Evolutionary conservation across 2,329 filamentous ascomycete species (phyloP).

Genomic region (Fusarium pseudocircinatum): DNA sequence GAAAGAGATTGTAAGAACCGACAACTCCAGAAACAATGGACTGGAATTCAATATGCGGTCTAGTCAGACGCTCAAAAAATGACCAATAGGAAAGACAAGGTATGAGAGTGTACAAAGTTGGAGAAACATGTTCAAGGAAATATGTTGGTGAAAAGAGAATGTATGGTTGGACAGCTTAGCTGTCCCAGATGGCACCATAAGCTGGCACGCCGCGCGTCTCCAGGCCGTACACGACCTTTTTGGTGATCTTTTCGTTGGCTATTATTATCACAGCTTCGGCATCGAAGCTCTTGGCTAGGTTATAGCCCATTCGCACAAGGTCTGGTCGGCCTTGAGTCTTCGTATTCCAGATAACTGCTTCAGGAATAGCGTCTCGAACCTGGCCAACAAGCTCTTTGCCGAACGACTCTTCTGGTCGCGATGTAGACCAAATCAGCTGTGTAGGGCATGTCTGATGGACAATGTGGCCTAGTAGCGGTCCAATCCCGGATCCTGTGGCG

Average conservation of each 20-base stretch:
- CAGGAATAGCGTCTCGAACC: conserved; percentile 66
- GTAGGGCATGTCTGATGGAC: conserved; percentile 59
- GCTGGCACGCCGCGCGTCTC: conserved; percentile 73
- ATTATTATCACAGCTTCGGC: conserved; percentile 79
- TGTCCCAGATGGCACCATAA: conserved; percentile 79
- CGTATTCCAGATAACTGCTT: conserved; percentile 76
- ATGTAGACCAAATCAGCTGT: conserved; percentile 76
- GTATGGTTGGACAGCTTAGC: conserved; percentile 38
- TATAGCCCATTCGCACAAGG: conserved; percentile 58
- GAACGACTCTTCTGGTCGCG: conserved; percentile 69
- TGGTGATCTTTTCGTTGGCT: conserved; percentile 74
- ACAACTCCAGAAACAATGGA: background rate
- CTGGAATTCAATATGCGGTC: background rate
- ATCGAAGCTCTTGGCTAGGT: conserved; percentile 64
- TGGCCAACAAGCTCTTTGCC: conserved; percentile 64
- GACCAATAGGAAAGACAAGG: background rate
- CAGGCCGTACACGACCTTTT: conserved; percentile 73
- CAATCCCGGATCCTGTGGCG: conserved; percentile 78
- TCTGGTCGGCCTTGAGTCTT: conserved; percentile 67
- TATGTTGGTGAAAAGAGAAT: background rate
- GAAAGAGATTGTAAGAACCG: background rate
- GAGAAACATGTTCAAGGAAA: conserved; percentile 7
- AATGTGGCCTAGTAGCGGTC: conserved; percentile 71
- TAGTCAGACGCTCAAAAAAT: background rate
- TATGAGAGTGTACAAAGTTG: background rate